phyloP scores from a whole-genome alignment of 2,329 filamentous ascomycete genomes.

The Kalmusia sp. region DNA sequence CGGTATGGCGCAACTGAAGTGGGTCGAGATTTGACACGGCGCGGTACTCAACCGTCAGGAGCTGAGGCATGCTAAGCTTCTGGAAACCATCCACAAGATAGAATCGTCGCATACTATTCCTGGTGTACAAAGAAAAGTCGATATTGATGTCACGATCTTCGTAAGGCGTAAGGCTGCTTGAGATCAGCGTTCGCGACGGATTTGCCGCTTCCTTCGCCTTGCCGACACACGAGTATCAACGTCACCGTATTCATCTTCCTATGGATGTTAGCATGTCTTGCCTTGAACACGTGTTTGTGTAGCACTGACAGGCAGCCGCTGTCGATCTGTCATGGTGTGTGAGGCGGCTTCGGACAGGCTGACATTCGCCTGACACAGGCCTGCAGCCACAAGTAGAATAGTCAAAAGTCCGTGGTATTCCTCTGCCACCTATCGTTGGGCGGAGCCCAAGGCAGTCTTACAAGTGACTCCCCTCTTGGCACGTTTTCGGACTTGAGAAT shows the following conservation, averaged over 20 bases:
- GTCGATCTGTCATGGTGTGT: not conserved
- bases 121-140: too few species aligned
- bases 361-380: not conserved
- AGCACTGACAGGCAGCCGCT: not conserved
- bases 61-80: not conserved
- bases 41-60: not conserved
- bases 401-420: not conserved
- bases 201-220: too few species aligned
- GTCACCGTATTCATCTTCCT: too few species aligned
- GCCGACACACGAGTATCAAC: too few species aligned
- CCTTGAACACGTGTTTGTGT: not conserved
- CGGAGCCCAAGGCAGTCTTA: not conserved
- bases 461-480: too few species aligned
- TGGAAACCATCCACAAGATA: too few species aligned
- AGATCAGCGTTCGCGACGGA: too few species aligned
- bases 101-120: too few species aligned
- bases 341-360: conserved; percentile 1
- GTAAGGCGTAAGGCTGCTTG: too few species aligned
- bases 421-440: not conserved
- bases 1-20: too few species aligned
- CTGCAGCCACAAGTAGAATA: not conserved
- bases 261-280: too few species aligned
- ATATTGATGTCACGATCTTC: too few species aligned
- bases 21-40: not conserved
- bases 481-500: conserved; percentile 2